Evolutionary conservation across 2,329 filamentous ascomycete species (phyloP).

Genomic region (Paracamarosporium sp.): DNA sequence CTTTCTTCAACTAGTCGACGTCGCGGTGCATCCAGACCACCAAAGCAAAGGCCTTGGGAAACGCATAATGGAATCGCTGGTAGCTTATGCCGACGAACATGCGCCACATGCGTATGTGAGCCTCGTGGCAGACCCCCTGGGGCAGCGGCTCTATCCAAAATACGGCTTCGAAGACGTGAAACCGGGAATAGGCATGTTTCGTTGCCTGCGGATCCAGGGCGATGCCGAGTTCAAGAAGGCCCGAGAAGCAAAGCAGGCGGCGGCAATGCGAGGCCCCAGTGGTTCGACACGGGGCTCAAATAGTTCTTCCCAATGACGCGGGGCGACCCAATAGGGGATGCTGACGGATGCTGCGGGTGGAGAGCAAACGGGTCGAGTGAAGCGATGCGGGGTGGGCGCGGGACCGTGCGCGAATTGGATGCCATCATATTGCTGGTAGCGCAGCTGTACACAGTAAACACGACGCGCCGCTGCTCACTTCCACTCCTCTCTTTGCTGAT

Average conservation of each 20-base stretch:
- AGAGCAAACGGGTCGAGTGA: neutral
- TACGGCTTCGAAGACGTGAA: slow-evolving; percentile 56
- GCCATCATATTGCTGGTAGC: neutral
- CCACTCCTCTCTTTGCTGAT: neutral
- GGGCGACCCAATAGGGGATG: neutral
- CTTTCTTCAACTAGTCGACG: slow-evolving; percentile 60
- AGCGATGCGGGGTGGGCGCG: neutral
- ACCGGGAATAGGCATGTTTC: slow-evolving; percentile 40
- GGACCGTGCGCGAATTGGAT: neutral
- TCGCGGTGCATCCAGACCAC: slow-evolving; percentile 58
- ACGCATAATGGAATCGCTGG: slow-evolving; percentile 51
- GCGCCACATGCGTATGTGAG: slow-evolving; percentile 54
- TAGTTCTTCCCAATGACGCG: no score
- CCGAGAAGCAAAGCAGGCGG: neutral
- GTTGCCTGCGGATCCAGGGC: slow-evolving; percentile 24
- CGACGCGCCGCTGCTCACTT: neutral
- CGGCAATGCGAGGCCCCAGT: slow-evolving; percentile 1
- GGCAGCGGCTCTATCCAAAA: slow-evolving; percentile 52
- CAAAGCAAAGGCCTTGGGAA: slow-evolving; percentile 57
- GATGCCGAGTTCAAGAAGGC: slow-evolving; percentile 12
- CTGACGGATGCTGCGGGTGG: neutral
- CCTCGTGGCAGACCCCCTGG: slow-evolving; percentile 55
- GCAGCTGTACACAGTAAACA: neutral
- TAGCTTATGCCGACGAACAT: slow-evolving; percentile 50
- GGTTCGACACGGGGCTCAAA: neutral